Percentiles rank a stretch among this genome's conserved stretches.
Evolutionary conservation across 257 asterid species (phyloP).

Genomic region (Plantago ovata): DNA sequence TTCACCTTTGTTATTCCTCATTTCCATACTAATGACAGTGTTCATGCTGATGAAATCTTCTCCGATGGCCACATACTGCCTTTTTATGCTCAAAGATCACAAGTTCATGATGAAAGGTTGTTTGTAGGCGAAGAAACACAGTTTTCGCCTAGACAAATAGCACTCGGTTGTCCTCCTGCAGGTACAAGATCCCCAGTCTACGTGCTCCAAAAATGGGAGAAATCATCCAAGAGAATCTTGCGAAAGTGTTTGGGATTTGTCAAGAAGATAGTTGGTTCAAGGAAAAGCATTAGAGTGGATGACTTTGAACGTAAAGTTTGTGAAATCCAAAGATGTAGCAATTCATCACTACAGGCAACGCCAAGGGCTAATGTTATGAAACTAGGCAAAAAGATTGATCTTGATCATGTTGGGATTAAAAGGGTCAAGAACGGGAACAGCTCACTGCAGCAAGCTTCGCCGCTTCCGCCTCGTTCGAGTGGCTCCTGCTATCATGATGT

Average conservation of each 20-base stretch:
- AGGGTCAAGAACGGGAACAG: constrained; percentile 31
- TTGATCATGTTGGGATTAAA: constrained; percentile 16
- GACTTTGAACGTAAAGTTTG: constrained; percentile 39
- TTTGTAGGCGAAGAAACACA: not conserved
- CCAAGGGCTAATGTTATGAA: constrained; percentile 25
- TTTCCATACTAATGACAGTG: constrained; percentile 23
- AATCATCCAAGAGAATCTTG: constrained; percentile 24
- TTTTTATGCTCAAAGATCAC: constrained; percentile 21
- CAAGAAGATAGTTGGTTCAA: constrained; percentile 22
- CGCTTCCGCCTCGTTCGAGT: constrained; percentile 22
- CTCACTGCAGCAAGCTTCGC: constrained; percentile 38
- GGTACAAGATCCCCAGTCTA: not conserved
- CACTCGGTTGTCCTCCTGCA: not conserved
- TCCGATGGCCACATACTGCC: constrained; percentile 54
- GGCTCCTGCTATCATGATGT: constrained; percentile 34
- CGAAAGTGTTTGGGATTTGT: constrained; percentile 32
- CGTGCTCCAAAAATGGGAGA: constrained; percentile 29
- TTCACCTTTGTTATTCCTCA: constrained; percentile 51
- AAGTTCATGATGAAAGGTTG: not conserved
- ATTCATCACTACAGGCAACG: constrained; percentile 29
- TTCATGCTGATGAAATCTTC: constrained; percentile 60
- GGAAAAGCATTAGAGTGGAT: constrained; percentile 40
- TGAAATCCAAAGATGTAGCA: constrained; percentile 36
- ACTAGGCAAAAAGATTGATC: constrained; percentile 6
- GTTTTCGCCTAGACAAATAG: not conserved